Evolutionary conservation across 352 stramenopile genomes (phyloP), one percentile per base, ranked within the genome.

Genomic region (Hyaloperonospora brassicae): DNA sequence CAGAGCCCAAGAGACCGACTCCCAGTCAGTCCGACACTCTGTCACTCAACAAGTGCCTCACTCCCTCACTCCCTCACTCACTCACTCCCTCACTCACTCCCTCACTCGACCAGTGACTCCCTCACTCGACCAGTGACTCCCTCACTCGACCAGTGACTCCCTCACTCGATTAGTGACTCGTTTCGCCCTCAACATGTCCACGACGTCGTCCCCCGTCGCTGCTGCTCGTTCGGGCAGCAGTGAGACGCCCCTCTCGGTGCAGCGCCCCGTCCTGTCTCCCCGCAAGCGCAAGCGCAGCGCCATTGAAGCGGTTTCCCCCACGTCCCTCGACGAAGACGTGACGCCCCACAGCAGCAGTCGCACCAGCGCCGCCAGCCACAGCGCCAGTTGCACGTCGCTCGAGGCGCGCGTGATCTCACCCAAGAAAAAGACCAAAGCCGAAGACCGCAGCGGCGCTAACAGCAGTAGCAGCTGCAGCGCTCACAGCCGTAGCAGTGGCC

Each of bases 281-380:
- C 62, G 63, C 41, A 84, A 84, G 68, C 73, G 73, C 59, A 81
- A 80, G 58, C 54, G 70, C 21, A 76, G 65, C 14, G 52, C 52
- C 25, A 50, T 22, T 14, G 55, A 27, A 25, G 40, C 48, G 6
- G 46, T 52, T 5, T 61, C 56, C 23, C 70, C 70, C 24, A 79
- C 70, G n/a, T 79, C 70, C 13, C 36, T 70, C 31, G 68, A 77
- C 55, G 65, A 77, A 34, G 17, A 17, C 17, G 58, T 72, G 35
- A 8, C 27, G 4, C 4, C 27, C 27, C 4, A 34, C 8, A 34
- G 27, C 27, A 6, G 22, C 34, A 25, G 8, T 17, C 17, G 17
- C 17, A 17, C 17, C 17, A 17, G 17, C 27, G 57, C 1, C 14
- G 44, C 40, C 43, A 53, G 5, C 17, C 17, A 17, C 27, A 62